These are phyloP conservation scores for Tripidium arundinaceum DNA, from an alignment of 202 grass and related monocot genomes.

Conservation along the genomic window DNA sequence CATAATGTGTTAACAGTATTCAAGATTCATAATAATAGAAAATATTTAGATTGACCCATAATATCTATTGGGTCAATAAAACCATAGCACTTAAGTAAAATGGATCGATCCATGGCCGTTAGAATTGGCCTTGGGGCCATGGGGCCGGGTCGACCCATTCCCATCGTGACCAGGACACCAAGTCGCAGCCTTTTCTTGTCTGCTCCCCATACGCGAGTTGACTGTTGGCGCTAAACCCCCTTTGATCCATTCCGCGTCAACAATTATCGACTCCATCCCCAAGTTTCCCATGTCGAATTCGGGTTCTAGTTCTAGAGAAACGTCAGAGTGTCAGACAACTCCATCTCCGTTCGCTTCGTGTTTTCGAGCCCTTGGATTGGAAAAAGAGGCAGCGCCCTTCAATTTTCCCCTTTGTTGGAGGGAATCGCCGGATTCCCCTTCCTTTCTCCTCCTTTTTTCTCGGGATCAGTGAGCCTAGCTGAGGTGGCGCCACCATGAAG, in stretches of 20 bases:
- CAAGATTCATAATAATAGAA: too few species aligned
- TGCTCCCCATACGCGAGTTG: neutral
- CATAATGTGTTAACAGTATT: too few species aligned
- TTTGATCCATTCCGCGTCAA: neutral
- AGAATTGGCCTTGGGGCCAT: too few species aligned
- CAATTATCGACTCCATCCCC: neutral
- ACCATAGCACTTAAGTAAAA: too few species aligned
- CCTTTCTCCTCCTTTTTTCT: neutral
- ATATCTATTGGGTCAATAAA: too few species aligned
- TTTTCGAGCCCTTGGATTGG: too few species aligned
- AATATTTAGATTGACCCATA: too few species aligned
- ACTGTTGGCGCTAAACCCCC: neutral
- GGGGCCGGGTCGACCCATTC: too few species aligned
- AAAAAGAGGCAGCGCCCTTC: neutral
- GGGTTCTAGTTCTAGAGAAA: neutral
- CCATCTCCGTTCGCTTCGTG: neutral
- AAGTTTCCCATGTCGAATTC: neutral
- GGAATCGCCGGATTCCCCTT: neutral
- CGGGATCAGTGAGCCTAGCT: neutral
- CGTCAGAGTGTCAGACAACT: neutral
- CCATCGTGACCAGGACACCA: too few species aligned
- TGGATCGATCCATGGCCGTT: too few species aligned
- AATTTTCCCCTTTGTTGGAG: neutral
- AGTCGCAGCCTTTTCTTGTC: neutral
- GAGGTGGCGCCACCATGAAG: slow-evolving; percentile 20